Percentiles rank a stretch among this genome's conserved stretches.
phyloP scores from a whole-genome alignment of 345 rosid species.

The Eucalyptus regnans region DNA sequence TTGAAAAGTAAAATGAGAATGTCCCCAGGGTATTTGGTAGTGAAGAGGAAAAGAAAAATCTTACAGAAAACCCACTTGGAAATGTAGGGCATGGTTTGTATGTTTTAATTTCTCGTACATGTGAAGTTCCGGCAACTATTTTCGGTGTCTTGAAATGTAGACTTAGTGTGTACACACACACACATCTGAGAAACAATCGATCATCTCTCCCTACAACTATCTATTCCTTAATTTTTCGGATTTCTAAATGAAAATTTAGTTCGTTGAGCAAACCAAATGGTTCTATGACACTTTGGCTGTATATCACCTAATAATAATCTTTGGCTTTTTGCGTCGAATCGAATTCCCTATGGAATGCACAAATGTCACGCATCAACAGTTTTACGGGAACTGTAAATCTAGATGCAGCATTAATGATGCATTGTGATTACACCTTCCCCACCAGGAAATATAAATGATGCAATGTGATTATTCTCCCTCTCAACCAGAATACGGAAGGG shows the following conservation, averaged over 20 bases:
- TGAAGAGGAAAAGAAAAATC: not conserved
- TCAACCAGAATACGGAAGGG: not conserved
- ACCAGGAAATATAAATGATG: not conserved
- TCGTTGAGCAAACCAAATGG: not conserved
- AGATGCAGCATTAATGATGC: not conserved
- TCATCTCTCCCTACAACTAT: not conserved
- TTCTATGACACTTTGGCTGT: not conserved
- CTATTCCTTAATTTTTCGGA: not conserved
- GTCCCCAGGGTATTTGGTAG: not conserved
- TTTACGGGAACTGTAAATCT: not conserved
- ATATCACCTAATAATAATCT: not conserved
- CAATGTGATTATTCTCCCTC: not conserved
- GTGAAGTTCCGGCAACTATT: not conserved
- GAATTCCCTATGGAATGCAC: not conserved
- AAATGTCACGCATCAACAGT: rapidly evolving
- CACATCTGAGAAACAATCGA: not conserved
- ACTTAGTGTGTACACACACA: not conserved
- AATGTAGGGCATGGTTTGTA: not conserved
- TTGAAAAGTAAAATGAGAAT: not conserved
- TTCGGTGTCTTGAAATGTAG: not conserved
- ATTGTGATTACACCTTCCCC: not conserved
- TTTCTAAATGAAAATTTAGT: no score
- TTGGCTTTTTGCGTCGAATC: rapidly evolving
- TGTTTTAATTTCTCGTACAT: not conserved
- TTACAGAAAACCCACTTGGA: not conserved